Percentiles rank a stretch among this genome's conserved stretches.
phyloP scores from a whole-genome alignment of 805 yeast genomes.

The Blastobotrys chiropterorum region DNA sequence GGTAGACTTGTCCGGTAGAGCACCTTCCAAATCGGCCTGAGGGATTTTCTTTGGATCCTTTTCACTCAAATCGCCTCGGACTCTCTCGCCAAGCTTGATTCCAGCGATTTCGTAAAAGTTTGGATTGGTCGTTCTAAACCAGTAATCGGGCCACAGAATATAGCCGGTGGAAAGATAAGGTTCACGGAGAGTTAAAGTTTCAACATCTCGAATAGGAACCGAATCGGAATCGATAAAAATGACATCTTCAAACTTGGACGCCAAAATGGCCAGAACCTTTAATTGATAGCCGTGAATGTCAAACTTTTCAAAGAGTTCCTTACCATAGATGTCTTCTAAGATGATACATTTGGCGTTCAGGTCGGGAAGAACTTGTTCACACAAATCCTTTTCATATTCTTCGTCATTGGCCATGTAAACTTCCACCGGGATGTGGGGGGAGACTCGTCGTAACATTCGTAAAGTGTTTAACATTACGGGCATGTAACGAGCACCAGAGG shows the following conservation, averaged over 20 bases:
- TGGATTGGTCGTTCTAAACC: conserved; percentile 81
- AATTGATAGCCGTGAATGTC: conserved; percentile 60
- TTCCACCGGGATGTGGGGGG: conserved; percentile 72
- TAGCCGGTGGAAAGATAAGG: conserved; percentile 49
- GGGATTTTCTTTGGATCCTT: conserved; percentile 34
- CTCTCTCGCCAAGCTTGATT: conserved; percentile 39
- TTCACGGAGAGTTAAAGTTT: conserved; percentile 48
- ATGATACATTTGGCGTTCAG: conserved; percentile 63
- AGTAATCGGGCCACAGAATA: conserved; percentile 79
- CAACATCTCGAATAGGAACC: conserved; percentile 62
- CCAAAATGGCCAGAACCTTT: conserved; percentile 62
- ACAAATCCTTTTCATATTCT: conserved; percentile 67
- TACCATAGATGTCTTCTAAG: conserved; percentile 56
- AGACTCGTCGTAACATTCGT: conserved; percentile 56
- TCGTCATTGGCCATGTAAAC: conserved; percentile 65
- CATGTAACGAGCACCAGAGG: conserved; percentile 76
- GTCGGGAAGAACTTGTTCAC: conserved; percentile 55
- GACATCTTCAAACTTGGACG: conserved; percentile 67
- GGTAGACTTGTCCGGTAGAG: conserved; percentile 63
- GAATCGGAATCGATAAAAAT: conserved; percentile 72
- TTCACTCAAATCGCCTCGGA: conserved; percentile 33
- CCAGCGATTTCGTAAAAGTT: conserved; percentile 63
- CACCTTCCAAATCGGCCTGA: conserved; percentile 59
- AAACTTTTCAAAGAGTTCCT: conserved; percentile 41
- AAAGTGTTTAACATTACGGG: conserved; percentile 65